Percentiles rank a stretch among this genome's conserved stretches.
Evolutionary conservation across 2,329 filamentous ascomycete genomes (phyloP).

Genomic region (Penicillium nordicum): DNA sequence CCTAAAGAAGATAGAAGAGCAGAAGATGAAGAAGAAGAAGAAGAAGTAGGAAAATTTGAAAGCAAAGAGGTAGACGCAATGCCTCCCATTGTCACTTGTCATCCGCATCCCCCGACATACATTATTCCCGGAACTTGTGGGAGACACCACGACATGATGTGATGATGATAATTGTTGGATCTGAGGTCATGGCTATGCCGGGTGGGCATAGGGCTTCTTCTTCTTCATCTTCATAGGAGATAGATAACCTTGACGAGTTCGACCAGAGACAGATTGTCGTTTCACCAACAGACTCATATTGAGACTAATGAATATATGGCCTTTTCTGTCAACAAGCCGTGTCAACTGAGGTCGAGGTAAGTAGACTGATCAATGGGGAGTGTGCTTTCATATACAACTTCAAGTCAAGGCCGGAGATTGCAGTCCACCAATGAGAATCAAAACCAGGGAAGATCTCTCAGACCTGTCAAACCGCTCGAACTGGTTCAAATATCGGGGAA

Average conservation of each 20-base stretch:
- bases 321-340: background rate
- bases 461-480: background rate
- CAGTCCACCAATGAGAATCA: conserved; percentile 15
- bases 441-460: background rate
- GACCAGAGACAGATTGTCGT: too few species aligned
- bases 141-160: conserved; percentile 25
- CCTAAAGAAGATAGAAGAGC: background rate
- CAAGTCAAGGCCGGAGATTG: conserved; percentile 11
- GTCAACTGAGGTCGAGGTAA: background rate
- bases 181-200: conserved; percentile 25
- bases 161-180: conserved; percentile 19
- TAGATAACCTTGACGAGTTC: background rate
- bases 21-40: background rate
- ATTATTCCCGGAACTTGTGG: conserved; percentile 11
- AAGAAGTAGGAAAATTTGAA: background rate
- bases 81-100: background rate
- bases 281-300: background rate
- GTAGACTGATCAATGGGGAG: background rate
- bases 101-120: conserved; percentile 11
- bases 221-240: background rate
- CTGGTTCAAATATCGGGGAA: background rate
- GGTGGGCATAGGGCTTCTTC: background rate
- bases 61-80: background rate
- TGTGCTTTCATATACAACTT: background rate
- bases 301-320: background rate